Evolutionary conservation across 805 yeast species (phyloP).

Genomic region (Zygosaccharomyces kombuchaensis): DNA sequence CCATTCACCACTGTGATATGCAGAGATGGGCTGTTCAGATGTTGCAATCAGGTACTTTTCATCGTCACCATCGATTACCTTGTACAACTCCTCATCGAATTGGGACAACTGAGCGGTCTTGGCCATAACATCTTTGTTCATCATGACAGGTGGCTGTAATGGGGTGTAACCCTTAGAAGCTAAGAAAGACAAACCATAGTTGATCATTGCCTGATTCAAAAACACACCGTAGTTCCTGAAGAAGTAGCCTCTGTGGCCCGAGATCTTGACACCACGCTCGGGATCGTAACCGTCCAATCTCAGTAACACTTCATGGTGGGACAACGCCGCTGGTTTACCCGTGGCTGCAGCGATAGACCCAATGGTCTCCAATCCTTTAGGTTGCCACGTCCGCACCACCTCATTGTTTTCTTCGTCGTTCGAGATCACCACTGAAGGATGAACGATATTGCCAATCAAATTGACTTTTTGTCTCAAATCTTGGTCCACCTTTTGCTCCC

Average conservation of each 20-base stretch:
- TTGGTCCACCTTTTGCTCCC: constrained; percentile 77
- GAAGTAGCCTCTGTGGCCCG: constrained; percentile 98
- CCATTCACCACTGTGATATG: constrained; percentile 97
- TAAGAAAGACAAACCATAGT: constrained; percentile 87
- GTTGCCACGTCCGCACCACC: constrained; percentile 81
- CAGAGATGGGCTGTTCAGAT: constrained; percentile 98
- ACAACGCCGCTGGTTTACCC: constrained; percentile 68
- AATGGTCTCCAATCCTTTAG: constrained; percentile 58
- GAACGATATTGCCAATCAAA: constrained; percentile 90
- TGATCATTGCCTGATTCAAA: constrained; percentile 95
- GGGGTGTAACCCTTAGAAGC: constrained; percentile 77
- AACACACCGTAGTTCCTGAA: constrained; percentile 93
- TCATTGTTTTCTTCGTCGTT: constrained; percentile 89
- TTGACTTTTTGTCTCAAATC: constrained; percentile 75
- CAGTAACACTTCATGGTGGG: constrained; percentile 92
- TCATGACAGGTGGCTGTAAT: constrained; percentile 98
- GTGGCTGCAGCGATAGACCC: constrained; percentile 72
- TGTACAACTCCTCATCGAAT: constrained; percentile 96
- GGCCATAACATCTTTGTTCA: constrained; percentile 99
- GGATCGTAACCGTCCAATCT: constrained; percentile 98
- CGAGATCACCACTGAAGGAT: constrained; percentile 83
- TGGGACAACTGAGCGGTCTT: constrained; percentile 97
- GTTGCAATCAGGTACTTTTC: constrained; percentile 98
- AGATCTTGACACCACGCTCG: constrained; percentile 95
- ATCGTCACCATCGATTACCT: constrained; percentile 94